A percentile compares a stretch with the other conserved stretches of the same genome.
Evolutionary conservation across 2,329 filamentous ascomycete species (phyloP).

Genomic region (Penicillium occitanis): DNA sequence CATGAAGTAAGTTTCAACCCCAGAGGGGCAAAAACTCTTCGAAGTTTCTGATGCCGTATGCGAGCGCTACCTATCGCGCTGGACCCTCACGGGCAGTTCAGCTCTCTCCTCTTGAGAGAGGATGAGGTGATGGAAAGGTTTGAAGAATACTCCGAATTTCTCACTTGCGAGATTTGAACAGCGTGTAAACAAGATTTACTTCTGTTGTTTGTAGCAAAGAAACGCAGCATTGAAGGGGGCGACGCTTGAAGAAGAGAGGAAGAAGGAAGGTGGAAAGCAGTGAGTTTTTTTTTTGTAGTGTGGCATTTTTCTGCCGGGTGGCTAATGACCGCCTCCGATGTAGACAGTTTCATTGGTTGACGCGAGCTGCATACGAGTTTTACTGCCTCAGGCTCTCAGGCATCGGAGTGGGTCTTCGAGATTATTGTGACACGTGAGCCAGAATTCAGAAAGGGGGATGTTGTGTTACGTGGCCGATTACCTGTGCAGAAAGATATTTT

Average conservation of each 20-base stretch:
- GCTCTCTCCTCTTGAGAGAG: constrained; percentile 22
- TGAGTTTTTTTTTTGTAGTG: constrained; percentile 14
- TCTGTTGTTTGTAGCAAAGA: constrained; percentile 83
- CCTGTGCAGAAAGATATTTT: not conserved
- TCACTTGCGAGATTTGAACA: constrained; percentile 69
- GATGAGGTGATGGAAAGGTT: constrained; percentile 21
- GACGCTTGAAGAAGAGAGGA: constrained; percentile 63
- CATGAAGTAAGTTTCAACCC: constrained; percentile 61
- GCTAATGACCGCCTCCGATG: not conserved
- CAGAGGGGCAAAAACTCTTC: constrained; percentile 51
- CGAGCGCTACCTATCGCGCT: constrained; percentile 70
- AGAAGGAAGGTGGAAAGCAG: constrained; percentile 29
- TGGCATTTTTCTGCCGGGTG: constrained; percentile 17
- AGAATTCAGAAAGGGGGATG: not conserved
- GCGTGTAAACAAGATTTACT: constrained; percentile 30
- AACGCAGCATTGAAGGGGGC: constrained; percentile 90
- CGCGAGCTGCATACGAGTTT: no score
- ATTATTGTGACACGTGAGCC: not conserved
- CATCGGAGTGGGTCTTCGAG: not conserved
- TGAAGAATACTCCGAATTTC: constrained; percentile 99
- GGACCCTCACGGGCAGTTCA: constrained; percentile 79
- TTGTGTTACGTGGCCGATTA: not conserved
- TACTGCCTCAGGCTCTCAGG: constrained; percentile 1
- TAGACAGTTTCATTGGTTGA: not conserved
- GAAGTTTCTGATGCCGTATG: constrained; percentile 85